phyloP scores from a whole-genome alignment of 148 eudicot genomes.

The Nepenthes mirabilis region DNA sequence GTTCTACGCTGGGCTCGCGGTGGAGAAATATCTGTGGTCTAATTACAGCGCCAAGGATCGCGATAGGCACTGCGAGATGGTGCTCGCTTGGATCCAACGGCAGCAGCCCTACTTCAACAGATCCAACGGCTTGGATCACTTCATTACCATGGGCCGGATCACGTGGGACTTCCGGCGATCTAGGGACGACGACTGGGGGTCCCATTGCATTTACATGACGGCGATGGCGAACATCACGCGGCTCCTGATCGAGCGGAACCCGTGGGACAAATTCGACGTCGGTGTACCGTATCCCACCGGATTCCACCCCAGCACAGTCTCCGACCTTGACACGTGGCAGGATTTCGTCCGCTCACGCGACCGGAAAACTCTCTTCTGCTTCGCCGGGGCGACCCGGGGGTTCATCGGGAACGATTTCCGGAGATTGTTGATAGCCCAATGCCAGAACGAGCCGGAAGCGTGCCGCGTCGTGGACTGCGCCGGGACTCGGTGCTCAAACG shows the following conservation, averaged over 20 bases:
- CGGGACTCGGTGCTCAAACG: conserved; percentile 44
- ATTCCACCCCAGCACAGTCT: conserved; percentile 39
- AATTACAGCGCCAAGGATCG: conserved; percentile 24
- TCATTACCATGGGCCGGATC: conserved; percentile 48
- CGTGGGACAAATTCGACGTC: conserved; percentile 58
- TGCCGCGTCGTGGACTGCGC: conserved; percentile 71
- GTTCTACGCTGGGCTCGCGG: conserved; percentile 59
- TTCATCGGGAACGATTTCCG: conserved; percentile 57
- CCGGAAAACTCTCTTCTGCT: conserved; percentile 42
- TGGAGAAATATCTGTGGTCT: conserved; percentile 35
- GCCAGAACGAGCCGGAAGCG: conserved; percentile 26
- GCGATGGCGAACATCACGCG: conserved; percentile 49
- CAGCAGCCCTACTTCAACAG: conserved; percentile 24
- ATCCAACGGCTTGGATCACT: conserved; percentile 54
- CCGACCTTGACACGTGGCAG: conserved; percentile 37
- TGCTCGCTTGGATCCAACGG: conserved; percentile 35
- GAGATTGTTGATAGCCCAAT: conserved; percentile 45
- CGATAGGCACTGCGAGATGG: conserved; percentile 32
- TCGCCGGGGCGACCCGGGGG: conserved; percentile 81
- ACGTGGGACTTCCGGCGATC: conserved; percentile 69
- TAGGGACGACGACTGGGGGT: conserved; percentile 38
- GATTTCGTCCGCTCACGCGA: conserved; percentile 25
- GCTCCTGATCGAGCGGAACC: conserved; percentile 39
- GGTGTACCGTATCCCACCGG: conserved; percentile 74
- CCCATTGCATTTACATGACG: conserved; percentile 33